Evolutionary conservation across 2,329 filamentous ascomycete genomes (phyloP).

Genomic region (Alternaria arborescens): DNA sequence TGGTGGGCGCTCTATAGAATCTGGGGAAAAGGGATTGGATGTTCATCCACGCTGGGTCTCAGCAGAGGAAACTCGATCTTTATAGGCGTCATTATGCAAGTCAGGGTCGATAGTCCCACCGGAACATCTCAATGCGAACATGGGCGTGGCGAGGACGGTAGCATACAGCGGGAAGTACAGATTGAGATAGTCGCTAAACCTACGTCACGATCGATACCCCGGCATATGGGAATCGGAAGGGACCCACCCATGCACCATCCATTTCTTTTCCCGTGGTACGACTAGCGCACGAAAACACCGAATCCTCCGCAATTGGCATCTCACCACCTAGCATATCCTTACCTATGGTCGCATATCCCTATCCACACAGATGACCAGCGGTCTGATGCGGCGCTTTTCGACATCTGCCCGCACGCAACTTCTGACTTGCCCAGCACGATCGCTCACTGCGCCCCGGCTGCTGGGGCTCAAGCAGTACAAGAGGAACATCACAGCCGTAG

Average conservation of each 20-base stretch:
- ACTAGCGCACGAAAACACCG: conserved; percentile 14
- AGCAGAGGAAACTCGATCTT: conserved; percentile 8
- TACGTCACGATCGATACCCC: conserved; percentile 31
- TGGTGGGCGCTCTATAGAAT: neutral
- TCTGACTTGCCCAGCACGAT: conserved; percentile 26
- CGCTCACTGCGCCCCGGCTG: conserved; percentile 38
- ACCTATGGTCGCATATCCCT: conserved; percentile 42
- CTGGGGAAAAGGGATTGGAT: neutral
- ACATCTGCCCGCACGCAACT: conserved; percentile 52
- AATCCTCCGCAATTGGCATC: conserved; percentile 9
- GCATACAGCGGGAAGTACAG: conserved; percentile 1
- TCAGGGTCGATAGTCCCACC: conserved; percentile 14
- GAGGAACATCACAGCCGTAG: conserved; percentile 44
- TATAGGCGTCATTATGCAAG: conserved; percentile 19
- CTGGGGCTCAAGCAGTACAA: conserved; percentile 46
- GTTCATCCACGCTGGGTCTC: neutral
- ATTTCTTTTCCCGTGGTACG: conserved; percentile 10
- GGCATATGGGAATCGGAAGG: conserved; percentile 6
- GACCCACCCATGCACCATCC: conserved; percentile 16
- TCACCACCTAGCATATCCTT: conserved; percentile 12
- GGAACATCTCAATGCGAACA: conserved; percentile 18
- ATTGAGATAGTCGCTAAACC: conserved; percentile 17
- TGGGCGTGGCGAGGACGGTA: conserved; percentile 14
- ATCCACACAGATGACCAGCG: conserved; percentile 51
- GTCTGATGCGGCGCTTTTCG: conserved; percentile 58